Conservation (phyloP, 2,329 filamentous ascomycete genomes). For the Knoxdaviesia proteae region DNA sequence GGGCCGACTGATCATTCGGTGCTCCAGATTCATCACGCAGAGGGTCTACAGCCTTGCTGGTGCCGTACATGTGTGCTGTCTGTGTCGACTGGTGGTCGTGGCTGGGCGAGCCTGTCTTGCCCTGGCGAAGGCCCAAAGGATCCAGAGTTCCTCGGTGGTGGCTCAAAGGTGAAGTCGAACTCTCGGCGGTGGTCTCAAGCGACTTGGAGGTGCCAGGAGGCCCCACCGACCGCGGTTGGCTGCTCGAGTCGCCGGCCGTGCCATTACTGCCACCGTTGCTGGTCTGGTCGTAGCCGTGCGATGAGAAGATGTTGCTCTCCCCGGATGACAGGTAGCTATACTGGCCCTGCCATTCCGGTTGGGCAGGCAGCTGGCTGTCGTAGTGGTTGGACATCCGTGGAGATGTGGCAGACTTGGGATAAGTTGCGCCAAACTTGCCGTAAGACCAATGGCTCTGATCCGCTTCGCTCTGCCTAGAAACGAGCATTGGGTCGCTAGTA, state of each 20-base stretch:
- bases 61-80: too few species aligned
- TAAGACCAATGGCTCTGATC: constrained; percentile 34
- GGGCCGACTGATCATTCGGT: background rate
- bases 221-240: too few species aligned
- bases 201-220: background rate
- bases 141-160: constrained; percentile 16
- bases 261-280: too few species aligned
- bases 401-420: constrained; percentile 21
- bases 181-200: background rate
- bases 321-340: constrained; percentile 27
- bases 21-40: too few species aligned
- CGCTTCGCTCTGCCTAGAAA: constrained; percentile 30
- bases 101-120: constrained; percentile 17
- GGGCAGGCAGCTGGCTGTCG: constrained; percentile 28
- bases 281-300: constrained; percentile 4
- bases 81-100: constrained; percentile 11
- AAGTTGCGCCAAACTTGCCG: constrained; percentile 27
- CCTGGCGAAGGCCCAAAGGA: constrained; percentile 19
- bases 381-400: constrained; percentile 38
- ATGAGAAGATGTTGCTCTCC: constrained; percentile 23
- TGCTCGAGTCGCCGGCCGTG: too few species aligned
- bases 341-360: constrained; percentile 35
- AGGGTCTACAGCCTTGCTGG: too few species aligned
- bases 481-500: constrained; percentile 25
- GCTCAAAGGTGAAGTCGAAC: background rate